Evolutionary conservation across 106 monocot genomes (phyloP), one percentile per base, ranked within the genome.

Genomic region (Acorus gramineus): DNA sequence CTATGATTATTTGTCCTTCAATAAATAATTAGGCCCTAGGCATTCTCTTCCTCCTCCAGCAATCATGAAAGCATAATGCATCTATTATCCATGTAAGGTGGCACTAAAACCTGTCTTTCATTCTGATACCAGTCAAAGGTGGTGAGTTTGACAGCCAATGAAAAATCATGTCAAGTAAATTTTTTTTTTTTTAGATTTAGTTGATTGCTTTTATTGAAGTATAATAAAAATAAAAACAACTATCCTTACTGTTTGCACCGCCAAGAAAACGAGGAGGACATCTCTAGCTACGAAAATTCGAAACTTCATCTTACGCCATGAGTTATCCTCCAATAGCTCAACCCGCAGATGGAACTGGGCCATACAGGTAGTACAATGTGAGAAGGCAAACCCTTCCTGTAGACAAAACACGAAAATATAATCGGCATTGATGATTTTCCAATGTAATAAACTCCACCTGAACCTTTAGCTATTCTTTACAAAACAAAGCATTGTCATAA

Each of bases 371-470:
- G 96, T 98, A 63, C 96, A 98, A 74, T 98, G 96, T 55, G 92
- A 98, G 62, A 98, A 98, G 56, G 96, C 96, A 85, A 92, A 88
- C 14, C 96, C 91, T 81, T 92, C 96, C 91, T 98, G 83, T 44
- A 82, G 71, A 73, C 8, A n/a, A 54, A 11, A 76, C 61, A 28
- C 1, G 28, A 28, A 28, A 28, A 28, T 28, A 28, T 28, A 28
- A 28, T 28, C 28, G 28, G 28, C 28, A 28, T 28, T 28, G 28
- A 28, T 28, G 28, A 28, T 28, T 28, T 28, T 28, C 28, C 28
- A 28, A 28, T 28, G 28, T 28, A 28, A 28, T 28, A 28, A 28
- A 28, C 28, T 28, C 28, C 28, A 28, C 1, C 28, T 28, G 28
- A 28, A 28, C 28, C 28, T 28, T 28, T 28, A 28, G 28, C 28